Evolutionary conservation across 2,329 filamentous ascomycete species (phyloP), one percentile per base, ranked within the genome.

Genomic region (Fusarium robinianum): DNA sequence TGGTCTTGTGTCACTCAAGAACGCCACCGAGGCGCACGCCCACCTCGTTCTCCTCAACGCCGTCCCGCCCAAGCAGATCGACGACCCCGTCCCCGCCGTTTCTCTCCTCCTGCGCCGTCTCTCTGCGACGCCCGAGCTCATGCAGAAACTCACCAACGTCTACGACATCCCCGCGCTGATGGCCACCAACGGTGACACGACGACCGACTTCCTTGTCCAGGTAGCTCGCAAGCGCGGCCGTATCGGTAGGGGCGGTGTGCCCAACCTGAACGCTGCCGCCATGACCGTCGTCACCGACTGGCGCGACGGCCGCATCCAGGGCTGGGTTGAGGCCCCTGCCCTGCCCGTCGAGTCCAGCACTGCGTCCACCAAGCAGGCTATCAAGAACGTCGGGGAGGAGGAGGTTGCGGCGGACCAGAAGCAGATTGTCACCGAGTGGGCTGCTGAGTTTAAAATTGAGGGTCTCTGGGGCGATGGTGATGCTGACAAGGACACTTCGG

Each of bases 231-330:
- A 96, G 76, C 81, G 94, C 49, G 94, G 94, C 39, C 79, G 94
- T 44, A 77, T 99, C 11, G 90, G 92, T 36, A 86, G 87, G 58
- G 91, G 92, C 14, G 94, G 94, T 51, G 79, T 97, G 11, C 94
- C 94, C 29, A 99, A 97, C 69, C 70, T 97, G 46, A 78, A 83
- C 57, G 84, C 87, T 40, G 92, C 94, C 6, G 94, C 92, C 52
- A 92, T 94, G 79, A 87, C 89, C 1, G 91, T 99, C 42, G 83
- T 99, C 45, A 94, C 84, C n/a, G 94, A 99, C 73, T 95, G 94
- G 89, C 82, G 94, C 58, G 92, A 97, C 66, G 92, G 91, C 17
- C 83, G 94, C 38, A 95, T 99, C 60, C 90, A 95, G 70, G 91
- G 91, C 44, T 96, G 91, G 91, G 81, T 85, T 33, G 87, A 90